A percentile compares a stretch with the other conserved stretches of the same genome.
Conservation (phyloP, 2,329 filamentous ascomycete genomes). For the Aspergillus awamori region DNA sequence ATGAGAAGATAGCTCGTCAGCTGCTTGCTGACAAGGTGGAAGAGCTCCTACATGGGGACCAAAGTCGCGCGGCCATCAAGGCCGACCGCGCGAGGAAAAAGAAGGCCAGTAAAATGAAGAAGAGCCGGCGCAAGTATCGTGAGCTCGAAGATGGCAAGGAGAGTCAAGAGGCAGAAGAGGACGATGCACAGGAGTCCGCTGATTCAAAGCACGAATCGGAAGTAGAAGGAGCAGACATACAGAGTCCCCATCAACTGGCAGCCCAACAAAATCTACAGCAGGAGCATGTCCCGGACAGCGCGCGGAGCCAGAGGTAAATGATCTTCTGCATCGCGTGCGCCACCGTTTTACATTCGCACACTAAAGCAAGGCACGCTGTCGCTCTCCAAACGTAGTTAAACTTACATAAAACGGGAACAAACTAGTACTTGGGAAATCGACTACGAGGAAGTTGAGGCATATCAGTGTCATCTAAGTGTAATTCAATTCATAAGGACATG, state of each 20-base stretch:
- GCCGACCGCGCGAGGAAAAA: slow-evolving; percentile 72
- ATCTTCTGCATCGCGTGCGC: background rate
- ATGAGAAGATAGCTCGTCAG: slow-evolving; percentile 79
- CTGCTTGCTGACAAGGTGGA: slow-evolving; percentile 80
- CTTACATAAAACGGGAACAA: too few species aligned
- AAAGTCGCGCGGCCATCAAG: slow-evolving; percentile 80
- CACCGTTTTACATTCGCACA: background rate
- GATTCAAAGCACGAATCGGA: slow-evolving; percentile 1
- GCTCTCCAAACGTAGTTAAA: too few species aligned
- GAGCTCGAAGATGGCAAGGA: slow-evolving; percentile 21
- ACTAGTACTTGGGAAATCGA: too few species aligned
- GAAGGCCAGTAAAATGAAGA: slow-evolving; percentile 49
- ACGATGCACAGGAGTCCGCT: slow-evolving; percentile 16
- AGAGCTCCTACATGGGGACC: slow-evolving; percentile 70
- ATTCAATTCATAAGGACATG: slow-evolving; percentile 20
- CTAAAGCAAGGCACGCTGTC: background rate
- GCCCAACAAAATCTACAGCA: background rate
- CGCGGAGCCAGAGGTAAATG: background rate
- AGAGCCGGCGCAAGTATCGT: slow-evolving; percentile 49
- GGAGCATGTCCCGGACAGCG: background rate
- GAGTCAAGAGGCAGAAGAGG: slow-evolving; percentile 14
- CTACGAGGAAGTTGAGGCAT: background rate
- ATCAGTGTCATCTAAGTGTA: slow-evolving; percentile 12
- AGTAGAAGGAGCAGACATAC: background rate
- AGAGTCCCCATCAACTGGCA: background rate